Evolutionary conservation across 2,329 filamentous ascomycete species (phyloP), one percentile per base, ranked within the genome.

Genomic region (Ophiostoma quercus): DNA sequence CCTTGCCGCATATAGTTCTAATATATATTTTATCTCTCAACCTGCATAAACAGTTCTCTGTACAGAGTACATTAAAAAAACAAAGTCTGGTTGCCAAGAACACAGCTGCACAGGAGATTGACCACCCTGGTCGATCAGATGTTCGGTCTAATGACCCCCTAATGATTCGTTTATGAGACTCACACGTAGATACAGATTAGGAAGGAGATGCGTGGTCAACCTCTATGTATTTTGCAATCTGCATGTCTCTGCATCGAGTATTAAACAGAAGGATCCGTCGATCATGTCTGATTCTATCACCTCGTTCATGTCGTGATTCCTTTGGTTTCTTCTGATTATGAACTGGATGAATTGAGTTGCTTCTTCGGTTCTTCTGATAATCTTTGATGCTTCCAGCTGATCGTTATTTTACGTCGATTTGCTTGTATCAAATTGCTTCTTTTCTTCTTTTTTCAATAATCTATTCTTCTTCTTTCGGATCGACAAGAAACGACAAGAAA

Each of bases 201-300:
- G 51, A 11, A 57, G 51, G 51, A 57, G 51, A 57, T 57, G 51
- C 51, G 51, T 57, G 51, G 22, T 57, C 19, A 25, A 54, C n/a
- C 14, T 22, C 3, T 54, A 0, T 41, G 1, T 14, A 12, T 16
- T 6, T 14, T n/a, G 43, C 41, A 47, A 29, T 1, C 25, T 29
- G 25, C 25, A 29, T 29, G 25, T 47, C n/a, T 11, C n/a, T 57
- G n/a, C 16, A 57, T 54, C 47, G 3, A 54, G 19, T 22, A 57
- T 57, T 29, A 14, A 29, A 25, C 22, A 54, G 16, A 19, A 47
- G 43, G 43, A 47, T 47, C 5, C 19, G 43, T 47, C 43, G 43
- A 47, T 47, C 43, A 19, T 47, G 43, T 47, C 43, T 47, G 43
- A 7, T 25, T 57, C 51, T 9, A 25, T 57, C 22, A 12, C 3